Evolutionary conservation across 345 rosid genomes (phyloP).

Genomic region (Melaleuca alternifolia): DNA sequence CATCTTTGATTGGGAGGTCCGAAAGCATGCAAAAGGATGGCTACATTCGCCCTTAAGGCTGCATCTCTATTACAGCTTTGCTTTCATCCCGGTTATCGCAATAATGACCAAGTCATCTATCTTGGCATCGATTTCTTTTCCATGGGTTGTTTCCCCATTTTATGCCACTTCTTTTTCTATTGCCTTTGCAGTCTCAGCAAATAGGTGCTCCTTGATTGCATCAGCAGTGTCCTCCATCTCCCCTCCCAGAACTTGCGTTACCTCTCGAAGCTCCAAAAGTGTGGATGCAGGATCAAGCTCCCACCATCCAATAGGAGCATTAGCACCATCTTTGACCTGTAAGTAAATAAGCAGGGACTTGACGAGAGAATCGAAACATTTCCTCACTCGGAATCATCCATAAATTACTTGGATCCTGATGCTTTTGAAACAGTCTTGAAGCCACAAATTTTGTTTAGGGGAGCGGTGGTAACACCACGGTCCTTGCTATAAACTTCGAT

Average conservation of each 20-base stretch:
- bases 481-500: slow-evolving; percentile 32
- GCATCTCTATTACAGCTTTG: neutral
- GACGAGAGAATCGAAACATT: slow-evolving; percentile 51
- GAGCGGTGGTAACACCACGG: slow-evolving; percentile 26
- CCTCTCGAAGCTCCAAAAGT: slow-evolving; percentile 37
- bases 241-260: neutral
- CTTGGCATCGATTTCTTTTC: neutral
- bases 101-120: neutral
- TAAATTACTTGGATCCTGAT: slow-evolving; percentile 3
- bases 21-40: no score
- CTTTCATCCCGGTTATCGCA: neutral
- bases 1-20: no score
- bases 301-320: slow-evolving; percentile 35
- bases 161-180: neutral
- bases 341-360: slow-evolving; percentile 40
- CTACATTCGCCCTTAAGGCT: neutral
- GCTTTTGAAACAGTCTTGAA: slow-evolving; percentile 34
- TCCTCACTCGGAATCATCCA: slow-evolving; percentile 35
- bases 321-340: slow-evolving; percentile 38
- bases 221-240: neutral
- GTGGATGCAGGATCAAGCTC: slow-evolving; percentile 70
- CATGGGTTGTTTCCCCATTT: neutral
- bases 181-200: neutral
- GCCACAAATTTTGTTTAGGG: slow-evolving; percentile 41
- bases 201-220: neutral